phyloP scores from a whole-genome alignment of 768 basidiomycete species.

The Dacryopinax spathularia region DNA sequence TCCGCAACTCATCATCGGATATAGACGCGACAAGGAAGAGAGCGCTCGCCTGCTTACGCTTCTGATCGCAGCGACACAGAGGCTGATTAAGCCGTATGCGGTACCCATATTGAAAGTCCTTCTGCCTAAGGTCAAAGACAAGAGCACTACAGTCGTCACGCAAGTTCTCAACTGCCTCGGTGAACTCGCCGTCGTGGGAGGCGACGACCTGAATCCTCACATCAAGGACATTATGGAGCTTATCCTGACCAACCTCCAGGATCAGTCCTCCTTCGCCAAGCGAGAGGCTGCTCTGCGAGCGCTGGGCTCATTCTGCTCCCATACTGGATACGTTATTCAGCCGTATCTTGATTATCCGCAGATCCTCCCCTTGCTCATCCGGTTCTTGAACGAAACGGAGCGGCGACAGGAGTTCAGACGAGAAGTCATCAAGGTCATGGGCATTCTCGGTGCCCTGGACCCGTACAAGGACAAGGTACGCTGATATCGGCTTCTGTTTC shows the following conservation, averaged over 20 bases:
- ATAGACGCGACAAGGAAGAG: constrained; percentile 70
- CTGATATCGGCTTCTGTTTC: constrained; percentile 14
- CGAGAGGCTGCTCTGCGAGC: constrained; percentile 89
- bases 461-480: constrained; percentile 85
- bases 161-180: constrained; percentile 90
- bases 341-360: constrained; percentile 87
- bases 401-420: constrained; percentile 52
- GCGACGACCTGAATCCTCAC: constrained; percentile 73
- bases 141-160: constrained; percentile 75
- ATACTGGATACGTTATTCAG: constrained; percentile 85
- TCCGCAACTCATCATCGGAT: constrained; percentile 8
- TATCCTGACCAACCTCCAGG: constrained; percentile 77
- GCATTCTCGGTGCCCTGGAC: constrained; percentile 89
- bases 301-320: constrained; percentile 87
- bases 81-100: constrained; percentile 90
- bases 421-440: constrained; percentile 88
- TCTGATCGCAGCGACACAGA: constrained; percentile 80
- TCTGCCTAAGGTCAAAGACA: constrained; percentile 74
- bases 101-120: constrained; percentile 88
- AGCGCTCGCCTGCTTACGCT: constrained; percentile 80
- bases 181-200: constrained; percentile 82
- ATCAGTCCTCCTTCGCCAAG: constrained; percentile 64
- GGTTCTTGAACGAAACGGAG: constrained; percentile 67
- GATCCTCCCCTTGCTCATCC: constrained; percentile 68
- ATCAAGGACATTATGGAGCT: constrained; percentile 81